These are phyloP conservation scores for Somion occarium DNA, from an alignment of 1,284 basidiomycete species.

Conservation along the genomic window DNA sequence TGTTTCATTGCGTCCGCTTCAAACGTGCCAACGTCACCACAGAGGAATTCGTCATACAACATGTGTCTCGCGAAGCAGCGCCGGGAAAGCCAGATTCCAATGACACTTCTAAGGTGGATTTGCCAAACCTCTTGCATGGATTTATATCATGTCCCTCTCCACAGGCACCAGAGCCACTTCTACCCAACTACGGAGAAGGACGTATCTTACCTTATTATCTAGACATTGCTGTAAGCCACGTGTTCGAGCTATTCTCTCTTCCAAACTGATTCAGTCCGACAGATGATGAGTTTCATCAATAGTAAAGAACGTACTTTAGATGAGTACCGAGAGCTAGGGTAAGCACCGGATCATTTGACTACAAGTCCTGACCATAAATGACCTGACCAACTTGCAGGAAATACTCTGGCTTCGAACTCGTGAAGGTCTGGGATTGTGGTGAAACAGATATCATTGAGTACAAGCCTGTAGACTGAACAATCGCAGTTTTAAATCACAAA, in stretches of 20 bases:
- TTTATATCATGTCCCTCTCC: neutral
- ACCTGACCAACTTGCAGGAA: neutral
- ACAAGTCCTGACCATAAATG: neutral
- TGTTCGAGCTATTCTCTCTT: neutral
- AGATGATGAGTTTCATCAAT: neutral
- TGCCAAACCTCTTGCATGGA: neutral
- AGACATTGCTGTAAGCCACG: constrained; percentile 27
- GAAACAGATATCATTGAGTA: neutral
- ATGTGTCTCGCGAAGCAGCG: constrained; percentile 1
- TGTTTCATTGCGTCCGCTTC: neutral
- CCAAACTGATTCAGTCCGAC: neutral
- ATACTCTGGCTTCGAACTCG: neutral
- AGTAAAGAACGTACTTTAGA: neutral
- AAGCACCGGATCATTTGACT: neutral
- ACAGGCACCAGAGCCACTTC: constrained; percentile 30
- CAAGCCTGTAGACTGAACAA: neutral
- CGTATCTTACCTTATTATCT: constrained; percentile 23
- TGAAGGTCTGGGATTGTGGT: constrained; percentile 3
- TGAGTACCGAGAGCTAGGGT: neutral
- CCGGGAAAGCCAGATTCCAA: neutral
- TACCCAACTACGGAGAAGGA: constrained; percentile 32
- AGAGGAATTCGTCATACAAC: constrained; percentile 21
- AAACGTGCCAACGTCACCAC: neutral
- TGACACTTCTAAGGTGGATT: neutral
- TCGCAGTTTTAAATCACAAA: no score